These are phyloP conservation scores for Phytophthora capsici DNA, from an alignment of 352 stramenopile species.

Conservation along the genomic window DNA sequence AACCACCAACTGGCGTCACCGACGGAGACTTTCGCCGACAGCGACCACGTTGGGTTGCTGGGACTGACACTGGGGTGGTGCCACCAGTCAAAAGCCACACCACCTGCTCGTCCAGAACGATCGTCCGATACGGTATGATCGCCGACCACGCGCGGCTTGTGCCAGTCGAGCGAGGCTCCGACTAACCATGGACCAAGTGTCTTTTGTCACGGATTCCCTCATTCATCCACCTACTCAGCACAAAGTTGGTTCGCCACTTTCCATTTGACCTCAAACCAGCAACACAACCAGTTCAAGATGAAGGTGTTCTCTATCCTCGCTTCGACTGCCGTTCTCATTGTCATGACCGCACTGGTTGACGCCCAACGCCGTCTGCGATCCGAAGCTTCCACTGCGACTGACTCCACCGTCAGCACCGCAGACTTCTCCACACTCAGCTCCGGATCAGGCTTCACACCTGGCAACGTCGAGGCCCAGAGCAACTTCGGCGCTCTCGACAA, in stretches of 20 bases:
- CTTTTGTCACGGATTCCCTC: no score
- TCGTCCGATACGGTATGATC: slow-evolving; percentile 16
- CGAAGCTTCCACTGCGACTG: slow-evolving; percentile 18
- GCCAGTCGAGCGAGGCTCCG: slow-evolving; percentile 8
- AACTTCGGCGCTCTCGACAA: slow-evolving; percentile 22
- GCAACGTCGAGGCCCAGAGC: slow-evolving; percentile 21
- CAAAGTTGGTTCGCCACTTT: slow-evolving; percentile 7
- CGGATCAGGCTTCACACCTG: slow-evolving; percentile 18
- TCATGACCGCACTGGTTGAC: slow-evolving; percentile 15
- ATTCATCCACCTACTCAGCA: no score
- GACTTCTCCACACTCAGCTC: slow-evolving; percentile 21
- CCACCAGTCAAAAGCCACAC: slow-evolving; percentile 16
- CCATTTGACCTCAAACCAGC: slow-evolving; percentile 12
- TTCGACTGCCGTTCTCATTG: slow-evolving; percentile 2
- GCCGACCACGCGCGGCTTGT: slow-evolving; percentile 1
- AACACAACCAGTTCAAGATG: slow-evolving; percentile 8
- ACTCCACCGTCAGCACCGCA: slow-evolving; percentile 21
- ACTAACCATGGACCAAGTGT: no score
- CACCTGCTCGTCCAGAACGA: slow-evolving; percentile 14
- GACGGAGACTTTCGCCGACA: slow-evolving; percentile 13
- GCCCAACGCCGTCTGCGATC: slow-evolving; percentile 30
- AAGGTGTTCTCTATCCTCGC: slow-evolving; percentile 25
- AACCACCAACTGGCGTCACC: slow-evolving; percentile 1
- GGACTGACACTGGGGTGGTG: neutral
- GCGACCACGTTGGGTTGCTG: slow-evolving; percentile 6